A percentile compares a stretch with the other conserved stretches of the same genome.
These are phyloP conservation scores for Williopsis jadinii DNA, from an alignment of 1,139 yeast genomes.

Conservation along the genomic window DNA sequence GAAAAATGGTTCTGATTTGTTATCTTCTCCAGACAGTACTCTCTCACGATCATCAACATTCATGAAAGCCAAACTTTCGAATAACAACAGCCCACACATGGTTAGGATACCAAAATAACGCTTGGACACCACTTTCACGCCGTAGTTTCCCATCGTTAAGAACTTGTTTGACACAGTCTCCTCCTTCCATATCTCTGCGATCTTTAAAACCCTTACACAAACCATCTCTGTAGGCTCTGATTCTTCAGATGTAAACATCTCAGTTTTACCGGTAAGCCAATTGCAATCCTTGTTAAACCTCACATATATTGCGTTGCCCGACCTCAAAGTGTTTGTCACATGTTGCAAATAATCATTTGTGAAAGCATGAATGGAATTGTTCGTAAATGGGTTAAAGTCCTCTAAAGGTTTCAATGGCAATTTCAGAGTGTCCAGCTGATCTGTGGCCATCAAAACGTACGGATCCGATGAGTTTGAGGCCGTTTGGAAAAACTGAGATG, in stretches of 20 bases:
- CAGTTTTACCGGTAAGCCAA: slow-evolving; percentile 20
- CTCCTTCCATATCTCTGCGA: slow-evolving; percentile 20
- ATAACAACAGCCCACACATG: slow-evolving; percentile 36
- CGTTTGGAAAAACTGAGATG: slow-evolving; percentile 18
- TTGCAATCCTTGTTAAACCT: slow-evolving; percentile 14
- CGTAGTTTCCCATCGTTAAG: slow-evolving; percentile 23
- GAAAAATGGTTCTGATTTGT: slow-evolving; percentile 6
- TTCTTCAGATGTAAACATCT: slow-evolving; percentile 3
- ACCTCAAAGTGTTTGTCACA: slow-evolving; percentile 4
- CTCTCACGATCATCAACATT: slow-evolving; percentile 12
- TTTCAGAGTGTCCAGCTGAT: slow-evolving; percentile 18
- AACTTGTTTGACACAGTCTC: slow-evolving; percentile 17
- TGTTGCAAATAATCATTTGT: slow-evolving; percentile 5
- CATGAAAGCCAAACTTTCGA: slow-evolving; percentile 27
- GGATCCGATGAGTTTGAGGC: slow-evolving; percentile 24
- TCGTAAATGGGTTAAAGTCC: slow-evolving; percentile 21
- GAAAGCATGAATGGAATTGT: slow-evolving; percentile 4
- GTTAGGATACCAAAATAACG: slow-evolving; percentile 37
- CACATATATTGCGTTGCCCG: slow-evolving; percentile 12
- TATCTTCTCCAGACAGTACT: slow-evolving; percentile 4
- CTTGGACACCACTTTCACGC: slow-evolving; percentile 30
- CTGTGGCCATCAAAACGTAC: slow-evolving; percentile 25
- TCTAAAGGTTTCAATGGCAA: slow-evolving; percentile 13
- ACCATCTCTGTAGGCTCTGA: too few species aligned
- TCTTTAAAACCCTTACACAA: slow-evolving; percentile 17